These are phyloP conservation scores for Torulaspora microellipsoides DNA, from an alignment of 805 yeast species.

Conservation along the genomic window DNA sequence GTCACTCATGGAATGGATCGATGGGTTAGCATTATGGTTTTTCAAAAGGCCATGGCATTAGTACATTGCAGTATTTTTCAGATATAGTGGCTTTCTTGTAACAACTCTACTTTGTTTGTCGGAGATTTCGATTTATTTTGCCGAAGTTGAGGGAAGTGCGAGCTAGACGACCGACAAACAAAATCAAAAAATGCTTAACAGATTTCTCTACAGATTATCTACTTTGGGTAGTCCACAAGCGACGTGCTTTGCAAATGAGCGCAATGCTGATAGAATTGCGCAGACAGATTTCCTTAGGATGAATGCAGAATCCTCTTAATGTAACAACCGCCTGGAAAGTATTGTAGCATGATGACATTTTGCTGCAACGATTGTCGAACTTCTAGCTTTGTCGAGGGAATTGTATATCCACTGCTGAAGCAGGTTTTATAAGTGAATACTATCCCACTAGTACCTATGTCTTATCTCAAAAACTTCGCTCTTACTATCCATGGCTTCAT, in stretches of 20 bases:
- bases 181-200: neutral
- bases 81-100: neutral
- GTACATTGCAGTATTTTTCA: neutral
- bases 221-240: too few relatives aligned
- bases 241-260: neutral
- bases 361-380: neutral
- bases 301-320: neutral
- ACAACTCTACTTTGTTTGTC: neutral
- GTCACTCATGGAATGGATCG: conserved; percentile 4
- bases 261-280: neutral
- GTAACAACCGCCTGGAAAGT: neutral
- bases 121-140: neutral
- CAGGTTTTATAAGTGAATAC: neutral
- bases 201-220: too few relatives aligned
- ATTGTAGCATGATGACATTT: neutral
- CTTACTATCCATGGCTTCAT: neutral
- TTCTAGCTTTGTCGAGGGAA: neutral
- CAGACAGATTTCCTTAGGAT: neutral
- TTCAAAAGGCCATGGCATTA: neutral
- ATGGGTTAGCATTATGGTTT: neutral
- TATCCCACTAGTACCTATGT: neutral
- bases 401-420: neutral
- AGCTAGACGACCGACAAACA: too few relatives aligned
- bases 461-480: neutral
- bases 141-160: too few relatives aligned